phyloP scores from a whole-genome alignment of 345 rosid genomes.

The Euphorbia peplus region DNA sequence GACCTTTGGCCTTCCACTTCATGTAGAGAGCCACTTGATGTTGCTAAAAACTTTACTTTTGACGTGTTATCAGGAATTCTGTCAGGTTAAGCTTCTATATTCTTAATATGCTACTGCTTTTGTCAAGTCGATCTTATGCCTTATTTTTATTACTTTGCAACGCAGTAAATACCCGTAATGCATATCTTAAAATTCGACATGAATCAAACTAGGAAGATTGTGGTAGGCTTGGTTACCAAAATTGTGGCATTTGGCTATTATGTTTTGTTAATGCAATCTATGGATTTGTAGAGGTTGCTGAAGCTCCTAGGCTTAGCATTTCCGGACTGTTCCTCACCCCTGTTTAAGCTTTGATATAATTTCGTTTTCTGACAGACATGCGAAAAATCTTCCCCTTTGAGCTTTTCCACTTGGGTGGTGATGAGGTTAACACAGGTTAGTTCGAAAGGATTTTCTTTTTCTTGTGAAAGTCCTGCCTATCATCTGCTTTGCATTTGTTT shows the following conservation, averaged over 20 bases:
- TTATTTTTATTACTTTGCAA: no score
- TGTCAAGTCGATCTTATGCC: not conserved
- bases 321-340: not conserved
- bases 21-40: conserved; percentile 94
- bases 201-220: no score
- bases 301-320: not conserved
- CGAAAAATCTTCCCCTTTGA: conserved; percentile 91
- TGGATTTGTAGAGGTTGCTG: not conserved
- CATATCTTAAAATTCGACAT: no score
- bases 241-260: not conserved
- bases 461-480: not conserved
- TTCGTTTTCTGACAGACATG: conserved; percentile 47
- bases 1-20: conserved; percentile 87
- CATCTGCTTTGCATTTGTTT: conserved; percentile 11
- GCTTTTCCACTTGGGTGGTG: conserved; percentile 98
- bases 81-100: conserved; percentile 43
- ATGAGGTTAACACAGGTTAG: conserved; percentile 88
- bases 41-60: conserved; percentile 6
- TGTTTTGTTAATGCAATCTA: not conserved
- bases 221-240: no score
- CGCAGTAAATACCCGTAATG: no score
- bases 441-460: conserved; percentile 16
- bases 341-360: not conserved
- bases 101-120: not conserved
- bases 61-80: conserved; percentile 55